Evolutionary conservation across 1,284 basidiomycete genomes (phyloP).

Genomic region (Hemileia vastatrix): DNA sequence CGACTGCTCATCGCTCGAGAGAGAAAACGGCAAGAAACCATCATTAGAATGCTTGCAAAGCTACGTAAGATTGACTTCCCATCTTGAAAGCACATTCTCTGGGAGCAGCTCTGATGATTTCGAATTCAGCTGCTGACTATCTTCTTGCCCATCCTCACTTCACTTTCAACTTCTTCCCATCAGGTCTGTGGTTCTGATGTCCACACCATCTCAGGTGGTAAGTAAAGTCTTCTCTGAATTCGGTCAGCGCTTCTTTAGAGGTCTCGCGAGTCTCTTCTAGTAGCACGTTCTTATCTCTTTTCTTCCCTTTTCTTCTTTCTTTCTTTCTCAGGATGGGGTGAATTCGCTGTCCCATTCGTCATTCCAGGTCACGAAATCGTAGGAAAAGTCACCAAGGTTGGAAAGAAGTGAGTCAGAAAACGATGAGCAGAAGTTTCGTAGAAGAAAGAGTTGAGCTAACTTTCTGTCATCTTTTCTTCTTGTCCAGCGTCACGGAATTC

Average conservation of each 20-base stretch:
- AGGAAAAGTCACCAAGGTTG: slow-evolving; percentile 53
- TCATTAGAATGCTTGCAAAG: no score
- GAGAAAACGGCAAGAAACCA: no score
- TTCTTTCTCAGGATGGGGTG: no score
- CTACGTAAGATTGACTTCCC: no score
- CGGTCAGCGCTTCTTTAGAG: neutral
- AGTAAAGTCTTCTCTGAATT: slow-evolving; percentile 50
- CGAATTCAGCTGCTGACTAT: no score
- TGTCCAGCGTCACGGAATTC: slow-evolving; percentile 53
- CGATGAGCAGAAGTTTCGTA: no score
- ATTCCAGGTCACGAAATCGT: slow-evolving; percentile 55
- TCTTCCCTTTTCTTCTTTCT: slow-evolving; percentile 25
- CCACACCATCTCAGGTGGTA: slow-evolving; percentile 52
- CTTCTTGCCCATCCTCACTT: no score
- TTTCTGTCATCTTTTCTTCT: neutral
- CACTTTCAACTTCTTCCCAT: no score
- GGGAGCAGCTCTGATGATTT: no score
- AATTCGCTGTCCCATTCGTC: slow-evolving; percentile 33
- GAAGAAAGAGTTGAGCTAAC: neutral
- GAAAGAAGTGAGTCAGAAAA: slow-evolving; percentile 34
- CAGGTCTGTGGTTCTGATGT: slow-evolving; percentile 53
- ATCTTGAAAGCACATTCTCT: no score
- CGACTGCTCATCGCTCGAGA: no score
- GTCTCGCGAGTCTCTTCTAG: slow-evolving; percentile 47
- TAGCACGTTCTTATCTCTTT: slow-evolving; percentile 33